Conservation (phyloP, 371 early-diverging fungal genomes). For the Mucor saturninus region DNA sequence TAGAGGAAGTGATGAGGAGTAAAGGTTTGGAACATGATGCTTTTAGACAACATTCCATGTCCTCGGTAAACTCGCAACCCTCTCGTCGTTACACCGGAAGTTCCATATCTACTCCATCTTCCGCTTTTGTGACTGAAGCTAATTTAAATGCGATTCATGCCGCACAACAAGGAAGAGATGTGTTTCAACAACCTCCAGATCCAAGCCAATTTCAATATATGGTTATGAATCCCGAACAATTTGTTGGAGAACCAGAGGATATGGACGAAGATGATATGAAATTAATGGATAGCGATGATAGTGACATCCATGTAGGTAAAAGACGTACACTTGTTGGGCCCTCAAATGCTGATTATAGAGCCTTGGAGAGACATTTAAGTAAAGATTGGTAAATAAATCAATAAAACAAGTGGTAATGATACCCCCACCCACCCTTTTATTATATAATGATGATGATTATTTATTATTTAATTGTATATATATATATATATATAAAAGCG, state of each 20-base stretch:
- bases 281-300: conserved; percentile 30
- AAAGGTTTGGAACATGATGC: conserved; percentile 14
- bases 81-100: conserved; percentile 48
- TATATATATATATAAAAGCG: no score
- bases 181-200: conserved; percentile 8
- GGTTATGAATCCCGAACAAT: conserved; percentile 15
- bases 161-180: conserved; percentile 35
- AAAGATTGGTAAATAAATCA: conserved; percentile 25
- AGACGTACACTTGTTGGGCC: conserved; percentile 31
- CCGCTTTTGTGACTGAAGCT: conserved; percentile 39
- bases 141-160: conserved; percentile 42
- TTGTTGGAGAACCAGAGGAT: conserved; percentile 40
- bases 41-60: conserved; percentile 5
- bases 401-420: neutral
- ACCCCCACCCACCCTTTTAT: neutral
- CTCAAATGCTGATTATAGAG: conserved; percentile 21
- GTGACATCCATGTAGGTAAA: conserved; percentile 17
- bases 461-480: neutral
- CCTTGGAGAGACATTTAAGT: conserved; percentile 33
- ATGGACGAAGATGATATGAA: conserved; percentile 38
- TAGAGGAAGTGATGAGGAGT: conserved; percentile 41
- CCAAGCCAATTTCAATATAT: conserved; percentile 11
- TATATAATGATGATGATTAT: neutral
- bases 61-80: conserved; percentile 5
- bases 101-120: conserved; percentile 45